Percentiles rank a stretch among this genome's conserved stretches.
phyloP scores from a whole-genome alignment of 768 basidiomycete genomes.

The Pseudohyphozyma bogoriensis region DNA sequence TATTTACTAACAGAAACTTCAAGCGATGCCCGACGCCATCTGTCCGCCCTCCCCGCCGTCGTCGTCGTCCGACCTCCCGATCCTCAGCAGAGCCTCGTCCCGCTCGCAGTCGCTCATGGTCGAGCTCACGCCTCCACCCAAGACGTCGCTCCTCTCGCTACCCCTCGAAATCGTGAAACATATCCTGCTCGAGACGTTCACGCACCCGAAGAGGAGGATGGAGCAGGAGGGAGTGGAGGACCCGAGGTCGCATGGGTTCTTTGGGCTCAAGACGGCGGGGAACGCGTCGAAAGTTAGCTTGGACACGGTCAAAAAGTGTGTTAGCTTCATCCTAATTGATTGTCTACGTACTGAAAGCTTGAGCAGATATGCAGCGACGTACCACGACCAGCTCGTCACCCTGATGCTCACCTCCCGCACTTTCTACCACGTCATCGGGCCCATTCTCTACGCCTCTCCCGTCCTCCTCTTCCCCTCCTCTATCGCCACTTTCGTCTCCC shows the following conservation, averaged over 20 bases:
- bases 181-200: background rate
- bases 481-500: background rate
- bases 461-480: background rate
- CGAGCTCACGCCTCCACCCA: too few species aligned
- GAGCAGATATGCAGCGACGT: background rate
- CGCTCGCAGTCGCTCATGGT: too few species aligned
- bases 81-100: too few species aligned
- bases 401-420: background rate
- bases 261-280: background rate
- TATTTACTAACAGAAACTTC: too few species aligned
- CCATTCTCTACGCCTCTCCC: background rate
- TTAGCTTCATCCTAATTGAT: background rate
- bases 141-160: background rate
- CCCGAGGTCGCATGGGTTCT: background rate
- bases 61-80: too few species aligned
- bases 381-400: background rate
- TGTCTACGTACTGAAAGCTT: background rate
- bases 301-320: background rate
- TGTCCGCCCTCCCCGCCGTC: too few species aligned
- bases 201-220: background rate
- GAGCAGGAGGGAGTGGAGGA: background rate
- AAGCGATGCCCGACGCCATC: too few species aligned
- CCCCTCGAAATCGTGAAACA: background rate
- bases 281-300: background rate
- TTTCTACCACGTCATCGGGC: background rate